Percentiles rank a stretch among this genome's conserved stretches.
Conservation (phyloP, 495 filamentous ascomycete genomes). For the Penicillium nucicola region DNA sequence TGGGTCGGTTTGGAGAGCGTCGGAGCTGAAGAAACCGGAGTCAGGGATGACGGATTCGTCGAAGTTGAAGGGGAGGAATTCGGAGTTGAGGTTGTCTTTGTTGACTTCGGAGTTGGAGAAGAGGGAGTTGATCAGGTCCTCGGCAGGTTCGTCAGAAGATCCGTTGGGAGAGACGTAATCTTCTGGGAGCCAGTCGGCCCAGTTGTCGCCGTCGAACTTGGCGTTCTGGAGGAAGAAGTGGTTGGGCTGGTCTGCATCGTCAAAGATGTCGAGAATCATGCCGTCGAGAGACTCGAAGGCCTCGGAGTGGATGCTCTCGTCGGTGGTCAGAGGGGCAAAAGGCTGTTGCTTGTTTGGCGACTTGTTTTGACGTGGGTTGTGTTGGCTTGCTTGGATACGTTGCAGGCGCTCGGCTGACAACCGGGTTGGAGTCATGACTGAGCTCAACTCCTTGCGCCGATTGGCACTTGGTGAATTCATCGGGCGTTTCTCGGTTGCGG, state of each 20-base stretch:
- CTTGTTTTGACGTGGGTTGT: slow-evolving; percentile 20
- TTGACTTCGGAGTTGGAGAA: slow-evolving; percentile 35
- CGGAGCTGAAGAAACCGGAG: slow-evolving; percentile 43
- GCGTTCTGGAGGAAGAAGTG: slow-evolving; percentile 24
- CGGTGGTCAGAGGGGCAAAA: slow-evolving; percentile 16
- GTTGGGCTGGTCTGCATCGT: slow-evolving; percentile 22
- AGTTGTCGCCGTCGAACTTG: slow-evolving; percentile 25
- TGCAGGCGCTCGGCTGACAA: slow-evolving; percentile 38
- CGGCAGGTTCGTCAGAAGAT: slow-evolving; percentile 25
- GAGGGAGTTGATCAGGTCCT: slow-evolving; percentile 39
- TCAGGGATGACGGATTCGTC: slow-evolving; percentile 27
- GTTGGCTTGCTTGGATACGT: slow-evolving; percentile 31
- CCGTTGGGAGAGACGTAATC: slow-evolving; percentile 35
- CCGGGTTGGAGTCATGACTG: slow-evolving; percentile 27
- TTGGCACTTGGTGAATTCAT: slow-evolving; percentile 33
- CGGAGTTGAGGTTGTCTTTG: slow-evolving; percentile 25
- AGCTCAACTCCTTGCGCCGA: slow-evolving; percentile 21
- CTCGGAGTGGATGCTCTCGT: slow-evolving; percentile 21
- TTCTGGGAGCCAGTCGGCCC: slow-evolving; percentile 39
- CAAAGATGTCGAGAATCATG: slow-evolving; percentile 44
- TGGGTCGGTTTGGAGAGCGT: slow-evolving; percentile 28
- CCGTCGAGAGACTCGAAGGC: slow-evolving; percentile 32
- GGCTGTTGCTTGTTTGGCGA: slow-evolving; percentile 22
- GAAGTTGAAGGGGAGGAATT: slow-evolving; percentile 33
- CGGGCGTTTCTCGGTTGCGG: slow-evolving; percentile 50